Base-by-base conservation (phyloP, 257 asterid species). In the Henckelia pumila region DNA sequence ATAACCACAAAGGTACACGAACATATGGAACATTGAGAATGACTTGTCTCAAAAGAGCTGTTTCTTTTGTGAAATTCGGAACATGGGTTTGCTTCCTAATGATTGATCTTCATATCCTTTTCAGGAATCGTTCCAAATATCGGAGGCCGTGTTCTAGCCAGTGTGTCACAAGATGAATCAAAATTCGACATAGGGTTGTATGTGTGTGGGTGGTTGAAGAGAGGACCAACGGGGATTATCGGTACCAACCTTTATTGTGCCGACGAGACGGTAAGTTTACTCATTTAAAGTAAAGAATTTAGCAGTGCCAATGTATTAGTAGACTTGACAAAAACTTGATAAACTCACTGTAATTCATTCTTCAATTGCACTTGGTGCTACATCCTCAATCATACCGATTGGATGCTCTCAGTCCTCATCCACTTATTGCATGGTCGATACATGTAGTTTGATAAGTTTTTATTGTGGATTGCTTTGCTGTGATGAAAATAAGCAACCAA, bases 201-300 rank as follows among this genome's bases (percentile, higher is more conserved):
- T 29, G 98, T 88, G 20, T 83, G 92, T 73, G 98, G 99, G 66
- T 93, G 97, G 99, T 80, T 93, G 85, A 90, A 93, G 77, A 88
- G 97, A 82, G 96, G 97, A 32, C 97, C 95, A 64, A 85, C 92
- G 25, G 95, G 95, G 80, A 93, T 86, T 63, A 83, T 90, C 28
- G 97, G 78, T 59, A 85, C 97, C 73, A 88, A 93, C 62, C 88
- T 85, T 35, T 77, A 86, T 73, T 93, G 99, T 64, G 95, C 95
- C 30, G 95, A 90, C 74, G 95, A 90, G 72, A 85, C 96, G 64
- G 99, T 90, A 74, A 83, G 83, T 76, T 11, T 28, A 19, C 65
- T 62, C 44, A 50, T 59, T 55, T 57, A 60, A 26, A 9, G 14
- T 53, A 66, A 49, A 6, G 58, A 56, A 73, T 24, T 23, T 16